Percentiles rank a stretch among this genome's conserved stretches.
phyloP scores from a whole-genome alignment of 2,329 filamentous ascomycete species.

The Cordyceps cicadae region DNA sequence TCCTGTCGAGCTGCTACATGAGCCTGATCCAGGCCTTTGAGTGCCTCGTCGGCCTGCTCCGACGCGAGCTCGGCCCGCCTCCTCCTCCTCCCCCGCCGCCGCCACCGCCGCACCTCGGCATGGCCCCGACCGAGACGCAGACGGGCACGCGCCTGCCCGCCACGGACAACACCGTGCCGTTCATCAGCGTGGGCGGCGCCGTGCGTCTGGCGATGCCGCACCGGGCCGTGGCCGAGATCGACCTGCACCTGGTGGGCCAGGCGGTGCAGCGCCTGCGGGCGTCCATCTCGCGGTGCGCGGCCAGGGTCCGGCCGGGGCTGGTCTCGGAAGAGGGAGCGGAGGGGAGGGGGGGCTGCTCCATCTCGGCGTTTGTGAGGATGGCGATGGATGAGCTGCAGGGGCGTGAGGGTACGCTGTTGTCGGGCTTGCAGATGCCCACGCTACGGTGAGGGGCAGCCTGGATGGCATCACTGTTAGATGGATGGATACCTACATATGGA shows the following conservation, averaged over 20 bases:
- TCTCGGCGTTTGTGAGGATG: not conserved
- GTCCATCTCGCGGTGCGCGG: not conserved
- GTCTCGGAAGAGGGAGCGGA: not conserved
- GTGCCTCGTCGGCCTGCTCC: not conserved
- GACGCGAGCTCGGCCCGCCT: not conserved
- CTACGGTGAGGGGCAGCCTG: not conserved
- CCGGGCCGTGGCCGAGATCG: constrained; percentile 7
- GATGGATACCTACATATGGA: not conserved
- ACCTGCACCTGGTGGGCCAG: constrained; percentile 9
- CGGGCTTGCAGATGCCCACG: not conserved
- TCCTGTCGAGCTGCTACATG: constrained; percentile 11
- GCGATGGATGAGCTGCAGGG: not conserved
- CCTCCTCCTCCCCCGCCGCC: too few relatives aligned
- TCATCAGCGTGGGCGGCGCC: not conserved
- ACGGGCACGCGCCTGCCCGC: not conserved
- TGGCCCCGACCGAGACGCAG: not conserved
- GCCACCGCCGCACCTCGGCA: not conserved
- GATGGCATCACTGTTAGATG: not conserved
- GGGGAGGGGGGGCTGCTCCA: not conserved
- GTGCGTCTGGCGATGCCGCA: constrained; percentile 7
- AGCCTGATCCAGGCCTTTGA: constrained; percentile 10
- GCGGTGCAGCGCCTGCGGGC: constrained; percentile 6
- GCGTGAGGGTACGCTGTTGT: not conserved
- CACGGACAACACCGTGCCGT: not conserved
- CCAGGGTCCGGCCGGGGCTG: not conserved